Evolutionary conservation across 768 basidiomycete species (phyloP), one percentile per base, ranked within the genome.

Genomic region (Suillus variegatus): DNA sequence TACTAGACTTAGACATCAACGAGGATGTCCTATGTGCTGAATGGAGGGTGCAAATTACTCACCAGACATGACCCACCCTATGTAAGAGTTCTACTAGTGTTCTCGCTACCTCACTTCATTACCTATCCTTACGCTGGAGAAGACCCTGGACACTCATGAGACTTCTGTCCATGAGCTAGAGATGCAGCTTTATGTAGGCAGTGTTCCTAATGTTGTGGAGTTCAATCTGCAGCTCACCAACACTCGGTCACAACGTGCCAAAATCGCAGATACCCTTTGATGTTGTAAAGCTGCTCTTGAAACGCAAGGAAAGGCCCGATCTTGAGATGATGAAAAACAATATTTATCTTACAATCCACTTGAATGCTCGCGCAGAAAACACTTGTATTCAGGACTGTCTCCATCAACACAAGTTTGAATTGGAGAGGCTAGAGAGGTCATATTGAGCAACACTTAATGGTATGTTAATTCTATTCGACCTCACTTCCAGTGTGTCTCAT

Each of bases 281-380:
- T 0, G 14, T 36, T 0, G 12, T 22, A 36, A 28, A 2, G 60
- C 63, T 35, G 1, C 55, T 0, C 35, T 61, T 35, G 58, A 16
- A 25, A 0, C 4, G 5, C 25, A 32, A 32, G 63, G 2, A 35
- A 0, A 22, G 25, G 60, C 35, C 35, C 16, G 2, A 61, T 25
- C 55, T 64, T 18, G 0, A 2, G 25, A 62, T 0, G 18, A 25
- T 66, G 22, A n/a, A 41, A 16, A 36, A 44, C 2, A 12, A 44
- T 1, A 61, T 18, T 0, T 70, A 28, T 6, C 57, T 66, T 4
- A 61, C 14, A 2, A 4, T 66, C n/a, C 44, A 61, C 20, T 65
- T 71, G 63, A 72, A 74, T 63, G 70, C 70, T 14, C 66, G 10
- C 0, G 67, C 70, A 20, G 18, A 70, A 4, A 72, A 72, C 60